Conservation (phyloP, 768 basidiomycete species). For the Russula sp. region DNA sequence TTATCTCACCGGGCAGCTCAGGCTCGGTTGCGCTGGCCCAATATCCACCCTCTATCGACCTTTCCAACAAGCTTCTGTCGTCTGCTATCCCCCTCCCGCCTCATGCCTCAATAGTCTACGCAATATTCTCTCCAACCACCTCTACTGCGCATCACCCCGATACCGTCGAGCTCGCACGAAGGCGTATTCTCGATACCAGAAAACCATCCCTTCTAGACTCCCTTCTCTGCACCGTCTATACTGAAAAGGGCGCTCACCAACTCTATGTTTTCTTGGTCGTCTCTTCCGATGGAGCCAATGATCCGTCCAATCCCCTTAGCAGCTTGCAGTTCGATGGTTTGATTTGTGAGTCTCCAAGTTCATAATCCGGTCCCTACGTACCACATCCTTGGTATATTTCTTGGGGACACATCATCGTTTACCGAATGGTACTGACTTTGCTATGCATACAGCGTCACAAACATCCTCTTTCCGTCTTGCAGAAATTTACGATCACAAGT, state of each 20-base stretch:
- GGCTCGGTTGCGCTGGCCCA: conserved; percentile 30
- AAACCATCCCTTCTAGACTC: conserved; percentile 41
- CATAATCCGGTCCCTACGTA: not conserved
- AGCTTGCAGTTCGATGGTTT: conserved; percentile 45
- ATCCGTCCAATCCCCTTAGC: conserved; percentile 33
- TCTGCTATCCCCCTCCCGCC: conserved; percentile 43
- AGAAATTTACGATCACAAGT: conserved; percentile 50
- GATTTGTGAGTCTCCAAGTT: conserved; percentile 38
- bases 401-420: not conserved
- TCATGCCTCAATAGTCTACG: conserved; percentile 40
- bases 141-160: conserved; percentile 32
- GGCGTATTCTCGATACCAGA: conserved; percentile 40
- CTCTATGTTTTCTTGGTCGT: conserved; percentile 58
- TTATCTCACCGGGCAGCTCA: conserved; percentile 30
- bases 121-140: conserved; percentile 37
- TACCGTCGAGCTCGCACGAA: conserved; percentile 51
- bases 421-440: conserved; percentile 5
- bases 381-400: not conserved
- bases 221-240: conserved; percentile 46
- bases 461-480: conserved; percentile 41
- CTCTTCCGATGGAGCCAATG: conserved; percentile 31
- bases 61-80: conserved; percentile 40
- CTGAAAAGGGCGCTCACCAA: conserved; percentile 37
- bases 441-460: conserved; percentile 35
- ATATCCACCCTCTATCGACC: conserved; percentile 31